Base-by-base conservation (phyloP, 306 rosid species). In the Medicago ruthenica region DNA sequence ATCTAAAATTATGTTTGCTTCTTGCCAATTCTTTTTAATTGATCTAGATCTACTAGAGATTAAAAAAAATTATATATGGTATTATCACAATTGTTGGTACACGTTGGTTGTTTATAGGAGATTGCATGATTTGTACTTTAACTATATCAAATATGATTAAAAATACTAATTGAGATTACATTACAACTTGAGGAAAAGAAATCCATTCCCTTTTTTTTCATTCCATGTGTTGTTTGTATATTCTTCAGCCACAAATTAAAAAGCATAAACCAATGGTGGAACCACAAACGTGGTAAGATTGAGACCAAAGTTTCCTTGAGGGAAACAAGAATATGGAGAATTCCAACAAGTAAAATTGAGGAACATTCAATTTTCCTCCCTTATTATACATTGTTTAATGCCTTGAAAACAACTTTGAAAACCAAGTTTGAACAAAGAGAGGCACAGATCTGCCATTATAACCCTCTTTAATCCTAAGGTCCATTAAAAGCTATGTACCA, bases 401-500 rank as follows among this genome's bases (percentile, higher is more conserved):
- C 37, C 83, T 74, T 18, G 22, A 67, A 81, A 82, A 76, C 75
- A 79, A 79, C 41, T 66, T 39, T 61, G 68, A 51, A 76, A 79
- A 75, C 74, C 55, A 70, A 59, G 79, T 39, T 74, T 44, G 76
- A 70, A 55, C 50, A 78, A 22, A 71, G 76, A 60, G 70, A 72
- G 74, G 74, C 67, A 42, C 51, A 76, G 67, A 67, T 41, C 50
- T 71, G 64, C 22, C 70, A 37, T 58, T 18, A 63, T 68, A 4
- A 18, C 16, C 21, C 16, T 31, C 60, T 72, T 47, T 67, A 54
- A 57, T 42, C 75, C 57, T 16, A 34, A 37, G 81, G 76, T 78
- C 74, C 82, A 59, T 66, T 78, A 78, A 82, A 66, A 67, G 80
- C 71, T 21, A 41, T 76, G 81, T 76, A 81, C 74, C 61, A 66